Evolutionary conservation across 768 basidiomycete species (phyloP).

Genomic region (Suillus placidus): DNA sequence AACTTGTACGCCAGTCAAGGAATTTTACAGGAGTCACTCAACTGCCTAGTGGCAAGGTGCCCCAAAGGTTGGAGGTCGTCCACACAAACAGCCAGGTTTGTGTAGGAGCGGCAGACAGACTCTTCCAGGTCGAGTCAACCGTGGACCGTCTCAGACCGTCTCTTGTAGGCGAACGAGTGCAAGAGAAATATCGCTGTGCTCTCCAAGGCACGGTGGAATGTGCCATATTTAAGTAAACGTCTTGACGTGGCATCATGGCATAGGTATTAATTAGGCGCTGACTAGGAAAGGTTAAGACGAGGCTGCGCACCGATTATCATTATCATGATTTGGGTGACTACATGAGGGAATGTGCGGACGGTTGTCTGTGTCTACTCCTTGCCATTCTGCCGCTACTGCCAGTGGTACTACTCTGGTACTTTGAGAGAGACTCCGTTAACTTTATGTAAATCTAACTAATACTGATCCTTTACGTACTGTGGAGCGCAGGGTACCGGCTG

Average conservation of each 20-base stretch:
- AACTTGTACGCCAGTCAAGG: neutral
- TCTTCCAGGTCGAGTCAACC: conserved; percentile 1
- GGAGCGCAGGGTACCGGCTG: too few relatives aligned
- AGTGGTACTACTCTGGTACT: neutral
- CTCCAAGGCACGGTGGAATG: conserved; percentile 11
- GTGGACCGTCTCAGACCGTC: conserved; percentile 1
- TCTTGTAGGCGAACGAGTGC: neutral
- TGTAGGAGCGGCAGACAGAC: neutral
- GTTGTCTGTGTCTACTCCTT: neutral
- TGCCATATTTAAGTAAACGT: conserved; percentile 8
- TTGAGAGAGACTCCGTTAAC: neutral
- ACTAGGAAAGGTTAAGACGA: neutral
- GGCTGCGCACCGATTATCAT: neutral
- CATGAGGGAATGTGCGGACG: neutral
- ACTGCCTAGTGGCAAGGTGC: neutral
- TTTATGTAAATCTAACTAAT: neutral
- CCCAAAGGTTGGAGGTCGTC: neutral
- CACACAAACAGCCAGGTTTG: conserved; percentile 4
- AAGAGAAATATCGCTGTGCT: neutral
- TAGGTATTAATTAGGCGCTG: neutral
- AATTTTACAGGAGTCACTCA: neutral
- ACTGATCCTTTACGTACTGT: too few relatives aligned
- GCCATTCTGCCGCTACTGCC: neutral
- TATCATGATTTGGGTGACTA: neutral
- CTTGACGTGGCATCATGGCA: neutral